Evolutionary conservation across 176 grass and related monocot genomes (phyloP), one percentile per base, ranked within the genome.

Genomic region (Triticum turgidum): DNA sequence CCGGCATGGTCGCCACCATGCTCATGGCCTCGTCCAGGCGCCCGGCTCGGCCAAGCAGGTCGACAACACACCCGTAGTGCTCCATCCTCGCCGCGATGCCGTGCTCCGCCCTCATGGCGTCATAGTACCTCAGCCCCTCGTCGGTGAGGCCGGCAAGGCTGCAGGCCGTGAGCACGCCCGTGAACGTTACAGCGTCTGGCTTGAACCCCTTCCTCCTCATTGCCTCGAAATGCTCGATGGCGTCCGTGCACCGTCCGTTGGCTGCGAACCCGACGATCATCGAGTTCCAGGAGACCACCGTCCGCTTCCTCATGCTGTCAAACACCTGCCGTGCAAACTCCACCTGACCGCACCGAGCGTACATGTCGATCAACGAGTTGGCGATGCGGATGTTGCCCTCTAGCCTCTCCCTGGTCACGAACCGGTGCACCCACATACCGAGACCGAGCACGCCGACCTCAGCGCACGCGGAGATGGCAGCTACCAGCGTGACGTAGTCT

Each of bases 41-140:
- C 22, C 91, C 86, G 4, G 91, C 89, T 2, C 89, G 91, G 54
- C 93, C 91, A 24, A 95, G 89, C 41, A 98, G 72, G 63, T 98
- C 93, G 12, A 98, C 89, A 74, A 98, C 77, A 39, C 96, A 94
- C 21, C 91, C 88, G 66, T 92, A 92, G 78, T 92, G 93, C 84
- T 98, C 95, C 47, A 93, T 86, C 77, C 91, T 87, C 5, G 73
- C 4, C 0, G 52, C 1, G 22, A 98, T 86, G 32, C 82, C 59
- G 4, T 98, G 44, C 75, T 85, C 66, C 10, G 29, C 25, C 12
- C 4, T 90, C 86, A 98, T 79, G 42, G 85, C 61, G 11, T 91
- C 42, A 12, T 95, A 95, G 45, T 92, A 87, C 34, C 78, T 82
- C 22, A 88, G 84, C 49, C 91, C 93, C 59, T 86, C 18, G 0